Evolutionary conservation across 2,329 filamentous ascomycete species (phyloP).

Genomic region (Apiospora pterosperma): DNA sequence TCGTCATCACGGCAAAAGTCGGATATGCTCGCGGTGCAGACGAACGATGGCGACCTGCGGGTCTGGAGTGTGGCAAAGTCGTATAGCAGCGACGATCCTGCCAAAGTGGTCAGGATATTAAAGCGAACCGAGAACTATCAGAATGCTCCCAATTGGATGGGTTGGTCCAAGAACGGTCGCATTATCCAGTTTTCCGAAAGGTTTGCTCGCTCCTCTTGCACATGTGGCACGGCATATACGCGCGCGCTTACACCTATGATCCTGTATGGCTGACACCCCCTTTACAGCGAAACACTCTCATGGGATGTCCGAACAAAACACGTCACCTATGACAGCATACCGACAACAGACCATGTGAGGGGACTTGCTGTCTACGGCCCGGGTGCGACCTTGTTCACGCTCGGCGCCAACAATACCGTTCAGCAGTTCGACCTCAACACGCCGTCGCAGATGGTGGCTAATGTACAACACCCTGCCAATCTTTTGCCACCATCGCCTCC

Average conservation of each 20-base stretch:
- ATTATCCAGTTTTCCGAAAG: conserved; percentile 89
- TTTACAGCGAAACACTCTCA: conserved; percentile 78
- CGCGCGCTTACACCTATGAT: conserved; percentile 41
- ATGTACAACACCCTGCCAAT: conserved; percentile 81
- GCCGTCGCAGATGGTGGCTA: conserved; percentile 74
- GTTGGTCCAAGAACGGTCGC: conserved; percentile 96
- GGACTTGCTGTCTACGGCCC: conserved; percentile 87
- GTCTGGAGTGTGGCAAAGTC: conserved; percentile 96
- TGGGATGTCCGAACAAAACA: conserved; percentile 99
- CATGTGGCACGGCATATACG: conserved; percentile 26
- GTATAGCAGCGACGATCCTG: conserved; percentile 66
- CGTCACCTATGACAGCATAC: conserved; percentile 84
- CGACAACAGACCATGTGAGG: conserved; percentile 75
- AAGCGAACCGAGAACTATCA: conserved; percentile 73
- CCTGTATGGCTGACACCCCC: conserved; percentile 22
- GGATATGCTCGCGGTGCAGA: conserved; percentile 95
- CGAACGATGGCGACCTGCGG: conserved; percentile 83
- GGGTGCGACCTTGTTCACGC: conserved; percentile 86
- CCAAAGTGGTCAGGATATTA: conserved; percentile 84
- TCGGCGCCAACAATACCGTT: conserved; percentile 82
- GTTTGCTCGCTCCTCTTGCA: conserved; percentile 48
- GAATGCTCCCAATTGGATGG: conserved; percentile 88
- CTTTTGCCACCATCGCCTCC: conserved; percentile 78
- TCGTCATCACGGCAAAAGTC: conserved; percentile 95
- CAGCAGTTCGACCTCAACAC: conserved; percentile 95